Evolutionary conservation across 768 basidiomycete genomes (phyloP).

Genomic region (Phylloporus scabripes): DNA sequence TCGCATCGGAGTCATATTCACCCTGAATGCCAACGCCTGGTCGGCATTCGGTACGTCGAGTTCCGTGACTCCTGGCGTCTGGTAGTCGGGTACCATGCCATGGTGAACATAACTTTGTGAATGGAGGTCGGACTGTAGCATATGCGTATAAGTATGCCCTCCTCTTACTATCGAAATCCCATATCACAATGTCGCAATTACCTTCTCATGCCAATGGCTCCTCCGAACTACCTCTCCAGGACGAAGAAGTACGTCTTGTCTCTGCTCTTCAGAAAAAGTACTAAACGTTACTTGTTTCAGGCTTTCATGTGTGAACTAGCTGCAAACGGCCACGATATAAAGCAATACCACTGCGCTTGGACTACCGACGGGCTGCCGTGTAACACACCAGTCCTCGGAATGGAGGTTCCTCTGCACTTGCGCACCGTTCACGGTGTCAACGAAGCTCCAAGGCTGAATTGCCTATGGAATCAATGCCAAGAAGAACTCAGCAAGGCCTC

Average conservation of each 20-base stretch:
- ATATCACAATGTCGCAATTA: not conserved
- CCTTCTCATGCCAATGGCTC: too few species aligned
- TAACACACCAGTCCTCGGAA: conserved; percentile 6
- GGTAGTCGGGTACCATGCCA: conserved; percentile 16
- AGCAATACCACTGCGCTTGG: conserved; percentile 12
- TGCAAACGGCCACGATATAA: not conserved
- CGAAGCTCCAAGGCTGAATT: conserved; percentile 2
- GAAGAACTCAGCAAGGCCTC: conserved; percentile 12
- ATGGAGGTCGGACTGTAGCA: conserved; percentile 7
- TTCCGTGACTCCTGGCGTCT: conserved; percentile 7
- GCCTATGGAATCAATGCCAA: conserved; percentile 16
- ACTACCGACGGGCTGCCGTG: conserved; percentile 6
- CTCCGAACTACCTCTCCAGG: too few species aligned
- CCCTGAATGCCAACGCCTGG: not conserved
- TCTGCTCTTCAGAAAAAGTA: too few species aligned
- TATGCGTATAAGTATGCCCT: conserved; percentile 1
- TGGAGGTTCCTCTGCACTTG: conserved; percentile 15
- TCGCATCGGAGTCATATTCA: not conserved
- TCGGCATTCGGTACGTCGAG: not conserved
- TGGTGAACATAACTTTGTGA: conserved; percentile 1
- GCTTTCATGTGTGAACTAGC: conserved; percentile 6
- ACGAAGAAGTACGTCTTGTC: too few species aligned
- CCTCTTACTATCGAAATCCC: not conserved
- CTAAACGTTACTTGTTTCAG: conserved; percentile 7
- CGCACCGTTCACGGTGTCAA: conserved; percentile 7